Evolutionary conservation across 768 basidiomycete species (phyloP).

Genomic region (Xerocomellus dryophilus): DNA sequence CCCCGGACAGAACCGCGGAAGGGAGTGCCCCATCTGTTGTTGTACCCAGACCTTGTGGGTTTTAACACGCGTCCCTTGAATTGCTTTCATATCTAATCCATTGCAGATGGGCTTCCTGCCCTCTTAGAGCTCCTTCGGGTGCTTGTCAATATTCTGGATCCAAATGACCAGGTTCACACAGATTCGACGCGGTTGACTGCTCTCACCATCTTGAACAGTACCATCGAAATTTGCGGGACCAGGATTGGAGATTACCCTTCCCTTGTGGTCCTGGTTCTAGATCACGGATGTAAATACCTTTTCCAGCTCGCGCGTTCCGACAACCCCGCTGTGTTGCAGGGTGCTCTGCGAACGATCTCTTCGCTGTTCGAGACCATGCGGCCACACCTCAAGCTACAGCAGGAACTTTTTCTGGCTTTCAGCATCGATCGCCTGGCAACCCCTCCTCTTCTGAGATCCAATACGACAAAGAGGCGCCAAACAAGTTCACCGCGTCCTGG

Average conservation of each 20-base stretch:
- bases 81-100: background rate
- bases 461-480: conserved; percentile 32
- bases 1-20: conserved; percentile 12
- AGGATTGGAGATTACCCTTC: conserved; percentile 77
- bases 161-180: conserved; percentile 91
- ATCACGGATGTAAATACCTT: conserved; percentile 92
- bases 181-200: conserved; percentile 92
- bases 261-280: conserved; percentile 71
- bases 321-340: conserved; percentile 72
- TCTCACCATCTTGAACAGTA: conserved; percentile 80
- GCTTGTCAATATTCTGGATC: conserved; percentile 92
- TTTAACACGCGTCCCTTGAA: background rate
- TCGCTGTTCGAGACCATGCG: conserved; percentile 89
- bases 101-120: conserved; percentile 82
- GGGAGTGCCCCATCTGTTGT: conserved; percentile 34
- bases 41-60: conserved; percentile 25
- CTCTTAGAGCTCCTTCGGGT: conserved; percentile 91
- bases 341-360: conserved; percentile 79
- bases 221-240: conserved; percentile 80
- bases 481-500: conserved; percentile 51
- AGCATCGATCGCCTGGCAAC: conserved; percentile 86
- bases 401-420: conserved; percentile 93
- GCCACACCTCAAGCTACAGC: conserved; percentile 84
- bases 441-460: conserved; percentile 35
- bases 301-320: conserved; percentile 96